Evolutionary conservation across 768 basidiomycete genomes (phyloP), one percentile per base, ranked within the genome.

Genomic region (Hericium alpestre): DNA sequence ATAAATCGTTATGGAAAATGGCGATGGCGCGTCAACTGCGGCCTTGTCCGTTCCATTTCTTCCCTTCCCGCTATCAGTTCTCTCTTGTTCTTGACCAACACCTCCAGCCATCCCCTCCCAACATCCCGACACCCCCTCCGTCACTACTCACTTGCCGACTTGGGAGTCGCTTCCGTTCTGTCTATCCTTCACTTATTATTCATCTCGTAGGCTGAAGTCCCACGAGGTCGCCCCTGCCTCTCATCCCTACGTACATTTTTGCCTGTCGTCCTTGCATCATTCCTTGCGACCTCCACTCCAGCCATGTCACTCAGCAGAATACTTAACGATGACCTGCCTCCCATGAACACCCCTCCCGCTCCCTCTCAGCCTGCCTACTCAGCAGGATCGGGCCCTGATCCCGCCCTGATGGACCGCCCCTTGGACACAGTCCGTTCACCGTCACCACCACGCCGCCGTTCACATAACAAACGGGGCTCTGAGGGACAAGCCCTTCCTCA

Each of bases 291-390:
- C 32, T 10, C 32, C 27, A 16, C 38, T 59, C 49, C 55, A 37
- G 49, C 52, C 54, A 65, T 65, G 61, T 65, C 64, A 41, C 64
- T 65, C 57, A 64, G 55, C 51, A 62, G 61, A 38, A 64, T 64
- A 40, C 63, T 64, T 55, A 64, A 64, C 51, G 82, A 88, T 72
- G 83, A 86, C 61, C 78, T 84, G 46, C 38, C 53, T 18, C 64
- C 69, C 65, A 23, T 52, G 54, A 39, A 66, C 62, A 50, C 62
- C 51, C 38, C 56, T 63, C 40, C 58, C 61, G 22, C 70, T 74
- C 37, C 72, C 74, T 52, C 57, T 20, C 60, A 68, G 61, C 69
- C 68, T 37, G 58, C 66, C 65, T 41, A 66, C 67, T 12, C 68
- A 65, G 49, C 43, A 59, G 55, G 32, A 32, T 32, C 32, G 8